Evolutionary conservation across 345 rosid species (phyloP), one percentile per base, ranked within the genome.

Genomic region (Lepidium didymum): DNA sequence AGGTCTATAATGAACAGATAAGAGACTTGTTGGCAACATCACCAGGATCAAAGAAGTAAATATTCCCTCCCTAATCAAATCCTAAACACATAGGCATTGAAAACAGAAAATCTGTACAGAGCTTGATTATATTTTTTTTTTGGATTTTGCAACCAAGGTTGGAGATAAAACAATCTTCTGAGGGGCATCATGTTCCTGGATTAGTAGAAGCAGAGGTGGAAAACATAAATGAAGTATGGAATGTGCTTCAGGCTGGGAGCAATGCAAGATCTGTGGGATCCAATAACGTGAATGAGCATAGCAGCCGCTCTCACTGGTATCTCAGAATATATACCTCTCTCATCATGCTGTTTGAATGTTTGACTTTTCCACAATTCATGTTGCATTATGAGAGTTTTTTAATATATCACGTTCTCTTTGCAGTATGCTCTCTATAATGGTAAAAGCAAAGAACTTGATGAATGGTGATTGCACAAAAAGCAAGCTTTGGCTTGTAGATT

Each of bases 221-320:
- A 33, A 86, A 77, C 58, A 82, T 79, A 41, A 85, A 65, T 62
- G 96, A 91, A 80, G 97, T 79, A 5, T 94, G 99, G 97, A 79
- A 82, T 79, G 97, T 88, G 3, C 81, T 94, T 61, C 96, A 81
- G 76, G 84, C 81, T 53, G 99, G 99, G 66, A 94, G 99, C 77
- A 88, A 86, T 77, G 87, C 97, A 52, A 88, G 99, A 81, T 81
- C 91, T 49, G 96, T 94, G 75, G 99, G 97, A 56, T 94, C 99
- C 63, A 94, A 91, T 67, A 91, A 94, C 67, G 96, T 91, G 56
- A 94, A 94, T 45, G 97, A 94, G 81, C 95, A 91, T 71, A 94
- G 99, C 64, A 94, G 99, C 76, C 89, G 97, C 60, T 94, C 99
- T 31, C 99, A 94, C 78, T 94, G 97, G 98, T 93, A 90, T 16